A percentile compares a stretch with the other conserved stretches of the same genome.
Evolutionary conservation across 192 early-diverging fungal species (phyloP).

Genomic region (Linnemannia hyalina): DNA sequence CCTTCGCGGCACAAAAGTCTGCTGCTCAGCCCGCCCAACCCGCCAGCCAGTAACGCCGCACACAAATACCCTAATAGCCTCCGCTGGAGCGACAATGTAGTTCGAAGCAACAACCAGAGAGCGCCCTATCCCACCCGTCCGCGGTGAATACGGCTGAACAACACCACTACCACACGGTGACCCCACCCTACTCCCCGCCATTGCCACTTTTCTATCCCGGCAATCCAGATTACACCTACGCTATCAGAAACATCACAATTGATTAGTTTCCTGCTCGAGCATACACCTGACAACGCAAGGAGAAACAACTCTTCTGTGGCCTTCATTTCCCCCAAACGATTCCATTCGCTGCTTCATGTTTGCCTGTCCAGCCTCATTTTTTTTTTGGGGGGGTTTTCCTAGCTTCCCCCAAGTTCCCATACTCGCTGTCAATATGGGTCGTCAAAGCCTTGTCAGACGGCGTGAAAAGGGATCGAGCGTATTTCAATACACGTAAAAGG

Average conservation of each 20-base stretch:
- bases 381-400: neutral
- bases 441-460: too few relatives aligned
- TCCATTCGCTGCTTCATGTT: neutral
- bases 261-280: slow-evolving; percentile 2
- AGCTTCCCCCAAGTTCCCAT: neutral
- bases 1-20: too few relatives aligned
- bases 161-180: too few relatives aligned
- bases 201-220: neutral
- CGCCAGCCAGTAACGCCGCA: neutral
- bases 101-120: slow-evolving; percentile 13
- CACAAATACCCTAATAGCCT: neutral
- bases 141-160: slow-evolving; percentile 7
- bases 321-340: slow-evolving; percentile 6
- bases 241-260: neutral
- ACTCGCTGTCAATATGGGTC: neutral
- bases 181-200: neutral
- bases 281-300: neutral
- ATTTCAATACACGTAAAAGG: too few relatives aligned
- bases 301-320: neutral
- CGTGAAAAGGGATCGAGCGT: too few relatives aligned
- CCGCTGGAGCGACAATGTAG: neutral
- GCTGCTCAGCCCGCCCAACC: too few relatives aligned
- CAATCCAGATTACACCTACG: neutral
- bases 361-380: neutral
- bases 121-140: slow-evolving; percentile 2